phyloP scores from a whole-genome alignment of 257 asterid genomes.

The Pogostemon cablin region DNA sequence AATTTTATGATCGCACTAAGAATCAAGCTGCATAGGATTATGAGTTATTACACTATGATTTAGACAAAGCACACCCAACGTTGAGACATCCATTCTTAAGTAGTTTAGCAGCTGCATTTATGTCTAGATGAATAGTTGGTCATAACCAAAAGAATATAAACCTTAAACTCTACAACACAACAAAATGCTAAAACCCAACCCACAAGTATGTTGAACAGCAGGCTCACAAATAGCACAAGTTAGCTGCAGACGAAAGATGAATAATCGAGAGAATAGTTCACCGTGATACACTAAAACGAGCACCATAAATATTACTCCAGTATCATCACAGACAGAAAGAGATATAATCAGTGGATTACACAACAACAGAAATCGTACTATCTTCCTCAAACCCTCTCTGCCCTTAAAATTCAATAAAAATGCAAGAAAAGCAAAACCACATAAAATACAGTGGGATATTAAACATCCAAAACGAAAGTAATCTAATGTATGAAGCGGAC shows the following conservation, averaged over 20 bases:
- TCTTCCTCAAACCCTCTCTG: constrained; percentile 32
- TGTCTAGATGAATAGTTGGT: background rate
- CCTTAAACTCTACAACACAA: background rate
- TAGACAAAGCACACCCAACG: background rate
- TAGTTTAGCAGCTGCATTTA: too few species aligned
- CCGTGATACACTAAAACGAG: background rate
- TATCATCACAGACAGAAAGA: constrained; percentile 37
- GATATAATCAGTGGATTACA: constrained; percentile 33
- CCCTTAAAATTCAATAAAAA: constrained; percentile 42
- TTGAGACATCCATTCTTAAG: too few species aligned
- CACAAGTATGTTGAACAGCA: too few species aligned
- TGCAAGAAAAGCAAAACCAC: constrained; percentile 40
- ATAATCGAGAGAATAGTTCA: constrained; percentile 3
- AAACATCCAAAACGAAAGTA: constrained; percentile 27
- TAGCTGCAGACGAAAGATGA: background rate
- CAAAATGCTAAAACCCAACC: background rate
- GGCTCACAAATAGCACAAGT: too few species aligned
- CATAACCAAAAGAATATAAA: background rate
- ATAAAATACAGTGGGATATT: constrained; percentile 43
- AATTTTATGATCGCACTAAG: too few species aligned
- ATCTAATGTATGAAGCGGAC: constrained; percentile 31
- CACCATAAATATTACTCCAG: constrained; percentile 20
- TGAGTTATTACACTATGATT: background rate
- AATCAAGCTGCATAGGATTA: background rate
- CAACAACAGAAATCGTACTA: constrained; percentile 31